A percentile compares a stretch with the other conserved stretches of the same genome.
Evolutionary conservation across 2,329 filamentous ascomycete genomes (phyloP).

Genomic region (Phyllosticta paracitricarpa): DNA sequence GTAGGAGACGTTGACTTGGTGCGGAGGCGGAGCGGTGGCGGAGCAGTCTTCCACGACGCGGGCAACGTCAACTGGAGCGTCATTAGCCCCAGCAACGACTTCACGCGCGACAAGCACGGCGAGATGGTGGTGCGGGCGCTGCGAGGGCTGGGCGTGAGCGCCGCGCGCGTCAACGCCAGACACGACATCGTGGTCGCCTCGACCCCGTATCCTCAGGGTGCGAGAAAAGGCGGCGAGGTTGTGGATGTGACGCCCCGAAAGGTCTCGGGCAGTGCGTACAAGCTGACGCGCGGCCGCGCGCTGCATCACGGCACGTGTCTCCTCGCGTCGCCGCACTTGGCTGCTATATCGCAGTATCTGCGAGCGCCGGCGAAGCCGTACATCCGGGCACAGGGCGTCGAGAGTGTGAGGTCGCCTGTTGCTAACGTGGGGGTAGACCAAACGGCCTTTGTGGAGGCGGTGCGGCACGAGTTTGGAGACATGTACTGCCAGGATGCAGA

Average conservation of each 20-base stretch:
- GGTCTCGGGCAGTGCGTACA: conserved; percentile 90
- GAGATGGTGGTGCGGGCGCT: conserved; percentile 89
- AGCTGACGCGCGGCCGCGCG: conserved; percentile 69
- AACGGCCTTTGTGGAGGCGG: conserved; percentile 32
- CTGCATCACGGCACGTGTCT: conserved; percentile 92
- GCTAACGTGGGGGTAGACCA: conserved; percentile 60
- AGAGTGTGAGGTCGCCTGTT: conserved; percentile 80
- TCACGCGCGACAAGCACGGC: conserved; percentile 79
- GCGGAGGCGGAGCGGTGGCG: conserved; percentile 76
- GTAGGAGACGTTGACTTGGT: conserved; percentile 52
- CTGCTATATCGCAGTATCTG: conserved; percentile 58
- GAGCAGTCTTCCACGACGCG: conserved; percentile 84
- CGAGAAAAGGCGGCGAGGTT: conserved; percentile 17
- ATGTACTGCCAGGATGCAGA: conserved; percentile 45
- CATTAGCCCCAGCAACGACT: conserved; percentile 65
- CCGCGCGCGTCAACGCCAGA: conserved; percentile 70
- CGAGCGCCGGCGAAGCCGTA: conserved; percentile 67
- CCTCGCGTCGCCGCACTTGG: conserved; percentile 64
- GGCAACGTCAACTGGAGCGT: conserved; percentile 95
- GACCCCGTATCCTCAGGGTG: conserved; percentile 11
- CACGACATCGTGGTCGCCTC: conserved; percentile 83
- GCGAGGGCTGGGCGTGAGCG: conserved; percentile 44
- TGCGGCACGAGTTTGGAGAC: conserved; percentile 49
- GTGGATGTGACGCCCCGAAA: conserved; percentile 46
- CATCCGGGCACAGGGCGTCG: conserved; percentile 75